Evolutionary conservation across 805 yeast genomes (phyloP).

Genomic region (Schwanniomyces vanrijiae): DNA sequence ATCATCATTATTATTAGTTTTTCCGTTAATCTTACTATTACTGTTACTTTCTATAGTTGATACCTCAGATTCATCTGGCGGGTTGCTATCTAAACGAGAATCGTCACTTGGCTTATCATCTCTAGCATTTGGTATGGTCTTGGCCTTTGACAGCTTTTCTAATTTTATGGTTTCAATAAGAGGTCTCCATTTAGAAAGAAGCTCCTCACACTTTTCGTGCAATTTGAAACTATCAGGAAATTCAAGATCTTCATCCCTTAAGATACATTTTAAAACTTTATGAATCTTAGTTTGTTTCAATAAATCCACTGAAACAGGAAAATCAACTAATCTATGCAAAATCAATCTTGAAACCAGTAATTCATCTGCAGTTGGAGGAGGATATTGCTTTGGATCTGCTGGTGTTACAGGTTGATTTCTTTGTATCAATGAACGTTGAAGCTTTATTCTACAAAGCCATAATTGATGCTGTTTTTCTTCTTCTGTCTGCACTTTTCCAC

Average conservation of each 20-base stretch:
- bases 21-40: background rate
- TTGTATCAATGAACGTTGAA: conserved; percentile 51
- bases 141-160: conserved; percentile 21
- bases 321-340: conserved; percentile 41
- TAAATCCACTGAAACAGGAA: conserved; percentile 41
- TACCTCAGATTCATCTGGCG: conserved; percentile 24
- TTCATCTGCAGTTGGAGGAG: conserved; percentile 46
- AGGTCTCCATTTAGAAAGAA: conserved; percentile 42
- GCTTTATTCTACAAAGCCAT: conserved; percentile 47
- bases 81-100: conserved; percentile 4
- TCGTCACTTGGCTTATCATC: background rate
- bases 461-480: conserved; percentile 46
- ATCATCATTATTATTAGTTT: background rate
- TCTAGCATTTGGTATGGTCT: conserved; percentile 1
- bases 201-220: conserved; percentile 43
- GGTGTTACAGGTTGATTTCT: conserved; percentile 42
- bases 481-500: conserved; percentile 17
- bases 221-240: conserved; percentile 45
- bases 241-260: conserved; percentile 38
- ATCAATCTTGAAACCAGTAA: conserved; percentile 40
- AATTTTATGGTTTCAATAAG: conserved; percentile 34
- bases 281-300: conserved; percentile 48
- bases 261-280: conserved; percentile 51
- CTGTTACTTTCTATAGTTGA: conserved; percentile 18
- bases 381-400: conserved; percentile 28